These are phyloP conservation scores for Rhizodiscina lignyota DNA, from an alignment of 495 filamentous ascomycete species.

Conservation along the genomic window DNA sequence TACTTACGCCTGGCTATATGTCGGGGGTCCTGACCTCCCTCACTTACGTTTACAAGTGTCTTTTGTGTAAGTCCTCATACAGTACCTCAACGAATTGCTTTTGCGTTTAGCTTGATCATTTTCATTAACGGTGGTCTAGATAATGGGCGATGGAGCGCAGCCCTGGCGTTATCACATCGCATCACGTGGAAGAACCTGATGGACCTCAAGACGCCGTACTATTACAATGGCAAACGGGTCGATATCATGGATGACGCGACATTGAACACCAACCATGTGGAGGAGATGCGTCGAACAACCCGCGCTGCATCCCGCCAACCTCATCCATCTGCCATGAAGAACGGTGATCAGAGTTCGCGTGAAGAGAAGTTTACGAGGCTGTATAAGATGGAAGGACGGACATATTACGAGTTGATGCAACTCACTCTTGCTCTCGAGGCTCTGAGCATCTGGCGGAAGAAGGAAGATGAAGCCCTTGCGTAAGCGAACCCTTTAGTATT, in stretches of 20 bases:
- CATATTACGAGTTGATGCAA: slow-evolving; percentile 52
- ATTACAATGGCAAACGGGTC: background rate
- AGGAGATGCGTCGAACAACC: background rate
- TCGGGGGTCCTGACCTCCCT: background rate
- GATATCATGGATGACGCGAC: background rate
- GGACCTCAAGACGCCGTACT: background rate
- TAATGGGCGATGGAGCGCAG: background rate
- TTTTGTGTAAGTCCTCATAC: background rate
- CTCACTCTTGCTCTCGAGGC: slow-evolving; percentile 45
- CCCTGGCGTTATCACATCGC: background rate
- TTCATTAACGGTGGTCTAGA: background rate
- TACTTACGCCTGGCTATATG: background rate
- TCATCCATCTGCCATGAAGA: background rate
- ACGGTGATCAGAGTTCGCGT: background rate
- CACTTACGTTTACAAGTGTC: background rate
- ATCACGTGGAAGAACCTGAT: background rate
- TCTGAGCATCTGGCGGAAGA: slow-evolving; percentile 36
- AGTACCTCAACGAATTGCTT: background rate
- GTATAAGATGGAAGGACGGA: slow-evolving; percentile 28
- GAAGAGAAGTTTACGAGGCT: background rate
- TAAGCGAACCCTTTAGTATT: no score
- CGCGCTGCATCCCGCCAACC: background rate
- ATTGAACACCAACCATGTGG: no score
- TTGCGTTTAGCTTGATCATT: background rate
- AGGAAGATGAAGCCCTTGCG: no score